Percentiles rank a stretch among this genome's conserved stretches.
Conservation (phyloP, 176 grass and related monocot species). For the Oryza rufipogon region DNA sequence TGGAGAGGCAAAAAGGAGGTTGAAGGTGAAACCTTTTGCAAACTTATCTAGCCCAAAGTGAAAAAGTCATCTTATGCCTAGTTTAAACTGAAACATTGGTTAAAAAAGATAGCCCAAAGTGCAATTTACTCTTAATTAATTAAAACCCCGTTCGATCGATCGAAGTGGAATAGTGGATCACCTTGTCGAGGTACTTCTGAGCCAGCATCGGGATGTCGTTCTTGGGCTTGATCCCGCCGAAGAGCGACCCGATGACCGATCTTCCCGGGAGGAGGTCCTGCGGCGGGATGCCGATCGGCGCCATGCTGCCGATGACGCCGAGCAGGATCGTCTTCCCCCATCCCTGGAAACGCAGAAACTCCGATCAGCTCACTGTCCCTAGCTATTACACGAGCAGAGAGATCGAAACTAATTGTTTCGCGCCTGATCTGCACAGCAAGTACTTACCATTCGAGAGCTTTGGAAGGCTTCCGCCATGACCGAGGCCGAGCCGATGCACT, state of each 20-base stretch:
- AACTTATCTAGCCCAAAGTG: no score
- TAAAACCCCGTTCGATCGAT: no score
- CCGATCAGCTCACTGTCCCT: neutral
- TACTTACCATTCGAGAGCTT: constrained; percentile 36
- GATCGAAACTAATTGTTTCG: no score
- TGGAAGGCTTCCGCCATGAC: constrained; percentile 54
- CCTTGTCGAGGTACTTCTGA: constrained; percentile 49
- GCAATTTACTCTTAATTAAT: no score
- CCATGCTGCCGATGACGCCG: neutral
- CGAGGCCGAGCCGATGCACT: constrained; percentile 46
- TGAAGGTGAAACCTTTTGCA: no score
- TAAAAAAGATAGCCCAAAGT: no score
- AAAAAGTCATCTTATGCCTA: no score
- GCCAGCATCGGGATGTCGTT: constrained; percentile 55
- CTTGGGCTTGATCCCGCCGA: constrained; percentile 66
- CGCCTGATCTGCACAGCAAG: neutral
- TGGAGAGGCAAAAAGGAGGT: no score
- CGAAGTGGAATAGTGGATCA: neutral
- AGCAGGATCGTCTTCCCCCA: constrained; percentile 72
- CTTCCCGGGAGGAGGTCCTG: constrained; percentile 20
- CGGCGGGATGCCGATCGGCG: constrained; percentile 30
- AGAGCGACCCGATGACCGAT: constrained; percentile 42
- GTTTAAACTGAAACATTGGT: no score
- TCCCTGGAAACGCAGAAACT: constrained; percentile 30
- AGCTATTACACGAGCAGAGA: no score